A percentile compares a stretch with the other conserved stretches of the same genome.
phyloP scores from a whole-genome alignment of 192 early-diverging fungal species.

The Umbelopsis isabellina region DNA sequence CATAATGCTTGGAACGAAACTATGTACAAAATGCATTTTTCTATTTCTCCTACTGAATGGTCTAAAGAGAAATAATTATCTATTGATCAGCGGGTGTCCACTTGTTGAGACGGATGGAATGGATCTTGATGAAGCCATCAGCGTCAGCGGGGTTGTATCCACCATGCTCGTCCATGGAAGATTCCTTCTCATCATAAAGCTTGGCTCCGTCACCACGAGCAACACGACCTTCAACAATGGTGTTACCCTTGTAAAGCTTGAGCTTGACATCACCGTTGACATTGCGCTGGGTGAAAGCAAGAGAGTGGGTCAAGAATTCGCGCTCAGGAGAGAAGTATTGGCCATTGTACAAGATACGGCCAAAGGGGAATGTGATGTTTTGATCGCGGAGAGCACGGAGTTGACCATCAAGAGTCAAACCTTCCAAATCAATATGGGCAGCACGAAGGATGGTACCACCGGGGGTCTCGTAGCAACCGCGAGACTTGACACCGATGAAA shows the following conservation, averaged over 20 bases:
- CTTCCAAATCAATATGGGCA: slow-evolving; percentile 96
- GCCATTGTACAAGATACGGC: slow-evolving; percentile 90
- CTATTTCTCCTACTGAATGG: background rate
- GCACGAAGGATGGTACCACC: slow-evolving; percentile 95
- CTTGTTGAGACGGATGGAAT: slow-evolving; percentile 93
- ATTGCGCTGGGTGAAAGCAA: slow-evolving; percentile 80
- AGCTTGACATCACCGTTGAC: slow-evolving; percentile 93
- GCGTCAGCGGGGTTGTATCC: slow-evolving; percentile 92
- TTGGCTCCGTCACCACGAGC: slow-evolving; percentile 71
- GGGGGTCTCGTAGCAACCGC: slow-evolving; percentile 99
- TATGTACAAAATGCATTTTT: slow-evolving; percentile 22
- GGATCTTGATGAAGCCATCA: slow-evolving; percentile 98
- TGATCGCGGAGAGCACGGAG: slow-evolving; percentile 92
- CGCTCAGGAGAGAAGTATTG: slow-evolving; percentile 97
- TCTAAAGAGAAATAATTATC: background rate
- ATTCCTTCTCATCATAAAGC: slow-evolving; percentile 95
- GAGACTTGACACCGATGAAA: slow-evolving; percentile 98
- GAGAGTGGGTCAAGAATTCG: slow-evolving; percentile 83
- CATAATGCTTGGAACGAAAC: slow-evolving; percentile 1
- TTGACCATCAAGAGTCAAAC: slow-evolving; percentile 93
- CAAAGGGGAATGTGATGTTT: slow-evolving; percentile 81
- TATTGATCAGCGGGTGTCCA: slow-evolving; percentile 49
- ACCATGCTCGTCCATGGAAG: slow-evolving; percentile 93
- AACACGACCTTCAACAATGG: slow-evolving; percentile 86
- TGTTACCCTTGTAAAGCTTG: slow-evolving; percentile 96